These are phyloP conservation scores for Mallotus repandus DNA, from an alignment of 441 rosid genomes.

Conservation along the genomic window DNA sequence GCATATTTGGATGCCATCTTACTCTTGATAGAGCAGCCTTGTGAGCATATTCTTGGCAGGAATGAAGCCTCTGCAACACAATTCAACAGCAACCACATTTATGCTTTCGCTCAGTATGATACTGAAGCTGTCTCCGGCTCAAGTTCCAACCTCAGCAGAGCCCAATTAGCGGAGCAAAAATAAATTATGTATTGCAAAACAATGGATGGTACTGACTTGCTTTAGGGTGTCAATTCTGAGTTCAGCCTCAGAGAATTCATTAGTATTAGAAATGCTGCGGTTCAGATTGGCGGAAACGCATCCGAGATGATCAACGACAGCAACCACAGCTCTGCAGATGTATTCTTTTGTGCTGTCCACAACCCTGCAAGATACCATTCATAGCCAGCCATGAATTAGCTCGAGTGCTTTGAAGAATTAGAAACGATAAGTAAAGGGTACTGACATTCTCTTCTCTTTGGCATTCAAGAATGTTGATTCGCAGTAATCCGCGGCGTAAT, in stretches of 20 bases:
- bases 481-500: constrained; percentile 63
- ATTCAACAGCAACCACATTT: background rate
- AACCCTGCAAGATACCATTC: constrained; percentile 33
- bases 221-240: constrained; percentile 49
- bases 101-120: no score
- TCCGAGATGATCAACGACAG: constrained; percentile 71
- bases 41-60: constrained; percentile 42
- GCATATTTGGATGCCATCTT: constrained; percentile 42
- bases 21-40: constrained; percentile 45
- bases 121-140: no score
- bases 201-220: constrained; percentile 40
- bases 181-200: background rate
- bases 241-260: constrained; percentile 44
- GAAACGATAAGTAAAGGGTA: background rate
- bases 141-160: no score
- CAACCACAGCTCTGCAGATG: constrained; percentile 54
- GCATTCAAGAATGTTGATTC: constrained; percentile 47
- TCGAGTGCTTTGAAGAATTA: background rate
- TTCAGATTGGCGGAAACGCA: constrained; percentile 54
- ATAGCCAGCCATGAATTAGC: background rate
- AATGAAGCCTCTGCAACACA: constrained; percentile 43
- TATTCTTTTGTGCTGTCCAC: constrained; percentile 65
- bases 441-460: constrained; percentile 46
- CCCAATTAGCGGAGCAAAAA: background rate
- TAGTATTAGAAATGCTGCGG: constrained; percentile 29